phyloP scores from a whole-genome alignment of 495 filamentous ascomycete species.

The Tuber borchii region DNA sequence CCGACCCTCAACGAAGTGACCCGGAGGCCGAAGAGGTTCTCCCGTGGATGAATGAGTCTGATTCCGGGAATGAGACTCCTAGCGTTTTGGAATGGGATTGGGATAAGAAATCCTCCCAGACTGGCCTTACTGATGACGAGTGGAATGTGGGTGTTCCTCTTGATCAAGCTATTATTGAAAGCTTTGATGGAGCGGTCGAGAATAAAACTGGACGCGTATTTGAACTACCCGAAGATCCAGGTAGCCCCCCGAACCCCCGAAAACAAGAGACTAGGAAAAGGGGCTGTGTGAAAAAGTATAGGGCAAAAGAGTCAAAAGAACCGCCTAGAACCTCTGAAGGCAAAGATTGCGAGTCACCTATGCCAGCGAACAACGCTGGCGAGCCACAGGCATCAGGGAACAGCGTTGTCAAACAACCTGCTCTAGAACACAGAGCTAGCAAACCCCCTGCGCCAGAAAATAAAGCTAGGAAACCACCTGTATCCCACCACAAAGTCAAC shows the following conservation, averaged over 20 bases:
- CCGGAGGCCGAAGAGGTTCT: neutral
- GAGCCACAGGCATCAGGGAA: neutral
- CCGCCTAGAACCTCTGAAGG: neutral
- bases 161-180: neutral
- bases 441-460: neutral
- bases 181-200: neutral
- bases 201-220: neutral
- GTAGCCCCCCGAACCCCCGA: neutral
- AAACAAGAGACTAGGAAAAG: neutral
- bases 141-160: neutral
- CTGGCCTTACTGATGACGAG: conserved; percentile 4
- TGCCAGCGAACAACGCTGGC: neutral
- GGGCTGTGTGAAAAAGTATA: neutral
- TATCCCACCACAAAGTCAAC: neutral
- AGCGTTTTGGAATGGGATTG: conserved; percentile 1
- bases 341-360: neutral
- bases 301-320: neutral
- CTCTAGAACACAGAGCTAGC: neutral
- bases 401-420: neutral
- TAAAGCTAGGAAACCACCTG: neutral
- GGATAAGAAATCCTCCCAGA: conserved; percentile 5
- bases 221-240: neutral
- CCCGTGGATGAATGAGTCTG: neutral
- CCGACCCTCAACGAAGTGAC: neutral
- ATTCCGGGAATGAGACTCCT: neutral